Evolutionary conservation across 108 stramenopile species (phyloP), one percentile per base, ranked within the genome.

Genomic region (Phaeodactylum tricornutum): DNA sequence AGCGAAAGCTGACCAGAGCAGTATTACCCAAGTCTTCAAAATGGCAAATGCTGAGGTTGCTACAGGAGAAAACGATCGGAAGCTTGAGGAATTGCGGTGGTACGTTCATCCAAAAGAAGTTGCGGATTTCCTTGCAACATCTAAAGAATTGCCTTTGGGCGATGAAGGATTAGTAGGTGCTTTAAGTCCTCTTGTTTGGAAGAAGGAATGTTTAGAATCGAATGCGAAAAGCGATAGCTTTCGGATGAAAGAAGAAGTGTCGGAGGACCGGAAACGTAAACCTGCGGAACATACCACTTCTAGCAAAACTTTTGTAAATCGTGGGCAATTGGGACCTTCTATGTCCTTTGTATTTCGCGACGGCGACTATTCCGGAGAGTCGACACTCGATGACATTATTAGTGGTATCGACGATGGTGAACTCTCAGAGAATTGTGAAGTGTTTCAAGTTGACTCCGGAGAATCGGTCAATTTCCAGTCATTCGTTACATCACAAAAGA

Each of bases 351-450:
- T 61, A 28, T 87, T 87, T 55, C 63, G 61, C 29, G 85, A 87
- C 24, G 81, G 81, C 8, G 81, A 67, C 33, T 8, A 76, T 66
- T 43, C 35, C 16, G 85, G 85, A 24, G 78, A 79, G 43, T 81
- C 85, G 17, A 33, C 76, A 0, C 40, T 66, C 25, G 53, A 80
- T 8, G 87, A 89, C 29, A 76, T 90, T 38, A 59, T 66, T 31
- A 61, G 63, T 27, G 81, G 84, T 2, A 72, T 57, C 30, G 81
- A 83, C 29, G 81, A 79, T 33, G 88, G 81, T 8, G 87, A 89
- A 50, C 59, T 89, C 7, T 64, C 70, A 1, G 62, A 72, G 11
- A 55, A 39, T 16, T 84, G 83, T 51, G 53, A 55, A 37, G 46
- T 89, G 12, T 87, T 57, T 61, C 37, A 61, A 33, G 37, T 30